Evolutionary conservation across 116 monocot species (phyloP), one percentile per base, ranked within the genome.

Genomic region (Posidonia oceanica): DNA sequence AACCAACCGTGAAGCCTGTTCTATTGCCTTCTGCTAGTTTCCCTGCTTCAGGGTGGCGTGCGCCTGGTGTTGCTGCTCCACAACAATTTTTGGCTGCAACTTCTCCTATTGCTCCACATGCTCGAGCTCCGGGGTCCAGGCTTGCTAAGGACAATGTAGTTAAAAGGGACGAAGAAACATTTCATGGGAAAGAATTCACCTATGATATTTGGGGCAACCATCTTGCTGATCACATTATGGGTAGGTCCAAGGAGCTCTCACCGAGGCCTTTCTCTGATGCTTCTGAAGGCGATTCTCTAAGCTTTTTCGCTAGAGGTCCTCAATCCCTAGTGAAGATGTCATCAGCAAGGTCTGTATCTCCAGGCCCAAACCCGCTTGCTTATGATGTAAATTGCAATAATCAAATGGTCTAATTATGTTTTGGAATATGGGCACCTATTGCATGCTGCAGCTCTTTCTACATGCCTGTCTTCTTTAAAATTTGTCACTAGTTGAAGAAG

Each of bases 141-240:
- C 74, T 79, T 55, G 72, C 59, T 37, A 83, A 75, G 72, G 82
- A 82, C 21, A 77, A 85, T 59, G 36, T 36, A 36, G 17, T 56
- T 44, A 81, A 76, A 71, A 71, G 52, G 54, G 74, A 74, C 29
- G 81, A 78, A 55, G 81, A 68, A 66, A 75, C 62, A 48, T 60
- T 36, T 5, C 7, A 39, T 8, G 68, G 52, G 42, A 83, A 83
- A 52, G 77, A 94, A 44, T 90, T 83, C 40, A 79, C 79, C 21
- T 94, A 94, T 73, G 85, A 90, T 58, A 94, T 94, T 18, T 94
- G 94, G 94, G 94, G 87, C 14, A 75, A 87, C 74, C 80, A 90
- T 85, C 83, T 94, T 74, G 69, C 83, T 64, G 81, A 81, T 15
- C 73, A 66, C 40, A 67, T 85, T 39, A 64, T 81, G 75, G 74